Evolutionary conservation across 768 basidiomycete genomes (phyloP), one percentile per base, ranked within the genome.

Genomic region (Trametes villosa): DNA sequence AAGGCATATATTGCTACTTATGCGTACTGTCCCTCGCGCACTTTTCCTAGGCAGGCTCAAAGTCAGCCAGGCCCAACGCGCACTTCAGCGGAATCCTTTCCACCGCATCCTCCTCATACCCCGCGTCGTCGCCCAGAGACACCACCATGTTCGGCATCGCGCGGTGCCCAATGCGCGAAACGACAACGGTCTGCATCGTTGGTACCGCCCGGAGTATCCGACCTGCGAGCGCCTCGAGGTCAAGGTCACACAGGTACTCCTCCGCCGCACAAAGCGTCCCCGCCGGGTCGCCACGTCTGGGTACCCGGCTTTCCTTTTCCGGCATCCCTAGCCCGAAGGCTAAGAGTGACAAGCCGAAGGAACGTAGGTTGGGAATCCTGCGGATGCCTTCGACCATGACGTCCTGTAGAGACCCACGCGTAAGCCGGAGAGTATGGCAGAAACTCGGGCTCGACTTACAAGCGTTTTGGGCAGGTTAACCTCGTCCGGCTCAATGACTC

Each of bases 241-340:
- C 36, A 26, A 57, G 46, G 34, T 57, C 45, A 13, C 9, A 34
- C 18, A 57, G 46, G 26, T 57, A 57, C 47, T 57, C 15, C 26
- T 57, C 55, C 5, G 53, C 53, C 11, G 41, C 9, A 15, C 41
- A 44, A 6, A 54, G 41, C 3, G 53, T 27, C 4, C 12, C 17
- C 29, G n/a, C 18, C 9, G 13, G n/a, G 11, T 12, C 15, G 13
- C 4, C 6, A 12, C 11, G 27, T 7, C 4, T 18, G n/a, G 29
- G 41, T 3, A 20, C 9, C n/a, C n/a, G n/a, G n/a, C 15, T 13
- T 18, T 38, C n/a, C 36, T 18, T 15, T 12, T 12, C 36, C 36
- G 36, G 36, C 15, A 38, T 38, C n/a, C n/a, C 15, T 6, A 54
- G 29, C 17, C 22, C 26, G 53, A 15, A 56, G 46, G 46, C 48